Evolutionary conservation across 179 eudicot species (phyloP).

Genomic region (Patellifolia procumbens): DNA sequence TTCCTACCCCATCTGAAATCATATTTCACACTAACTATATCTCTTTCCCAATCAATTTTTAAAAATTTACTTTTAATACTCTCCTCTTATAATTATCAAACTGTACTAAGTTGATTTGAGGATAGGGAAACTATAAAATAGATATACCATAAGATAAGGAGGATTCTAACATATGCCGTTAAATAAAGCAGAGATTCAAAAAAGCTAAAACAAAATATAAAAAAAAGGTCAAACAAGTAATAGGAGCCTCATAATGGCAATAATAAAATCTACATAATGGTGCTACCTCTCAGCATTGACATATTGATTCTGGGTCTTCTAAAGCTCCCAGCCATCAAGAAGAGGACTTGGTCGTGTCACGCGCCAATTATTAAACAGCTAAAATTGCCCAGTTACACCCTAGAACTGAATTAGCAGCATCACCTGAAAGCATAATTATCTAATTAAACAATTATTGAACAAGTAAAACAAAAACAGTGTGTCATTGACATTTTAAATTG

Average conservation of each 20-base stretch:
- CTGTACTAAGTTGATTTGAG: too few species aligned
- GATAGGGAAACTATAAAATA: neutral
- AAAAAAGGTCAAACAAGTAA: constrained; percentile 10
- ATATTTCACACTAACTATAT: too few species aligned
- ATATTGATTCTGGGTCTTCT: neutral
- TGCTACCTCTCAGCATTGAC: constrained; percentile 14
- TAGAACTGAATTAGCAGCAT: constrained; percentile 20
- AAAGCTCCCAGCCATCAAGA: neutral
- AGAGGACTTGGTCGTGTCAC: constrained; percentile 29
- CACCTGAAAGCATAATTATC: constrained; percentile 23
- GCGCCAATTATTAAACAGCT: constrained; percentile 13
- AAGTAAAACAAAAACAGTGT: constrained; percentile 8
- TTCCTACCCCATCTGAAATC: too few species aligned
- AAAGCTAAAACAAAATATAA: neutral
- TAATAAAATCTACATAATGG: neutral
- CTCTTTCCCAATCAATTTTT: too few species aligned
- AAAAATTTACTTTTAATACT: too few species aligned
- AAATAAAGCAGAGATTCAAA: neutral
- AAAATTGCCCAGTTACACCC: constrained; percentile 2
- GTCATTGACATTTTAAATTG: constrained; percentile 23
- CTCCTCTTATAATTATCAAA: too few species aligned
- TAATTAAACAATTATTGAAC: constrained; percentile 15
- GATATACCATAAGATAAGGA: neutral
- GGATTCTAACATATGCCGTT: neutral
- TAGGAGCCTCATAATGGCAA: constrained; percentile 14